Percentiles rank a stretch among this genome's conserved stretches.
Conservation (phyloP, 176 grass and related monocot genomes). For the Cenchrus purpureus region DNA sequence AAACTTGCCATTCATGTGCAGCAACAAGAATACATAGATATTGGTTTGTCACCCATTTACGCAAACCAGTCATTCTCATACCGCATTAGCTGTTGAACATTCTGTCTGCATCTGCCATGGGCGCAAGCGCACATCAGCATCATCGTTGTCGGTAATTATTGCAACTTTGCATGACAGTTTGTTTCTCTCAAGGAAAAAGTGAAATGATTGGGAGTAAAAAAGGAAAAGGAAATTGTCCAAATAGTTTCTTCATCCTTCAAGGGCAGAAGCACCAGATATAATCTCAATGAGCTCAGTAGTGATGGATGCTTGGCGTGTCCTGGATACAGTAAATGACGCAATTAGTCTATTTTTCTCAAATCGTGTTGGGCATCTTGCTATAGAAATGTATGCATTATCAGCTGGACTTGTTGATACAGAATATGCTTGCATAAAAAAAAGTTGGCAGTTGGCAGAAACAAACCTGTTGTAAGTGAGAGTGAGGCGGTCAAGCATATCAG, state of each 20-base stretch:
- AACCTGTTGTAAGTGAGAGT: conserved; percentile 94
- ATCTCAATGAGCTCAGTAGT: conserved; percentile 93
- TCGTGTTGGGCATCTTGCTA: conserved; percentile 1
- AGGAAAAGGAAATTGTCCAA: neutral
- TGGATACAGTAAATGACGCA: conserved; percentile 44
- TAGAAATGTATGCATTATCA: conserved; percentile 47
- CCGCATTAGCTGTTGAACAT: too few species aligned
- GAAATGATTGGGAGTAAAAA: conserved; percentile 12
- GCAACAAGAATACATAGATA: too few species aligned
- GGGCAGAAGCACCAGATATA: conserved; percentile 94
- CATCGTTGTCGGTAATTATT: too few species aligned
- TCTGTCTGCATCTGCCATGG: too few species aligned
- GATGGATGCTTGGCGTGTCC: conserved; percentile 98
- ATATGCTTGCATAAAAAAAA: conserved; percentile 22
- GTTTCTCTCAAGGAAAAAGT: neutral
- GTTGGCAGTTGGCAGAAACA: conserved; percentile 52
- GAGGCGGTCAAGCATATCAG: conserved; percentile 95
- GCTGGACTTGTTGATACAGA: conserved; percentile 10
- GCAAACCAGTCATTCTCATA: too few species aligned
- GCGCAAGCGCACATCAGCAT: too few species aligned
- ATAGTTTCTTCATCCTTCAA: conserved; percentile 65
- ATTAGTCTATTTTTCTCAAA: neutral
- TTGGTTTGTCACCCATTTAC: too few species aligned
- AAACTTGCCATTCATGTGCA: too few species aligned
- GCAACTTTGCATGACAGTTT: too few species aligned